Conservation (phyloP, 768 basidiomycete species). For the Trametopsis cervina region DNA sequence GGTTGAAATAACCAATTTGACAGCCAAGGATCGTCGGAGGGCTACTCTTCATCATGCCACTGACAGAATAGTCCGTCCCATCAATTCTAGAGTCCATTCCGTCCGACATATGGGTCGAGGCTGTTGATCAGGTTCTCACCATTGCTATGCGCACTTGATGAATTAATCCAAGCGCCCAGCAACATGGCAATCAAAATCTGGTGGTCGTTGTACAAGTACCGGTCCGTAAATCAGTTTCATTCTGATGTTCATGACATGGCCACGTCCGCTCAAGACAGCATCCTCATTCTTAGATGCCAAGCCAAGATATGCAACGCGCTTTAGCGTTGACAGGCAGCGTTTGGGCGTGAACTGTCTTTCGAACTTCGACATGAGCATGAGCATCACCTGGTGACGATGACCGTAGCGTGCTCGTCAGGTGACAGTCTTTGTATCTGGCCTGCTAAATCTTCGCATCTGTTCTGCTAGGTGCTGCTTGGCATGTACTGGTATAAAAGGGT, state of each 20-base stretch:
- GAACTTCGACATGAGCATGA: neutral
- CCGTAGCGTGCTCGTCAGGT: neutral
- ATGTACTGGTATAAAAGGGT: neutral
- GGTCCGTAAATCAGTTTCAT: neutral
- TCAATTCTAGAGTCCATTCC: too few relatives aligned
- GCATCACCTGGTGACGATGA: neutral
- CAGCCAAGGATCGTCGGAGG: too few relatives aligned
- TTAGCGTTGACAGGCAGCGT: neutral
- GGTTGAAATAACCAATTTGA: too few relatives aligned
- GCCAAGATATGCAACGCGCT: neutral
- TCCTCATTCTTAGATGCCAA: neutral
- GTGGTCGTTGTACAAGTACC: too few relatives aligned
- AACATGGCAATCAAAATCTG: too few relatives aligned
- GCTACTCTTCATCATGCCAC: too few relatives aligned
- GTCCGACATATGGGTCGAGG: too few relatives aligned
- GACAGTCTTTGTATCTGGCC: neutral
- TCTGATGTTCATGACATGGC: neutral
- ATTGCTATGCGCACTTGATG: too few relatives aligned
- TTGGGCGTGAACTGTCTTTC: neutral
- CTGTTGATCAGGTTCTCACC: too few relatives aligned
- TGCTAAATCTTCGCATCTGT: neutral
- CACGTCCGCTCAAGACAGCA: neutral
- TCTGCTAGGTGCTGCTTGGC: neutral
- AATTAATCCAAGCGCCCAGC: too few relatives aligned
- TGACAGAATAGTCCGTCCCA: too few relatives aligned